Base-by-base conservation (phyloP, 2,329 filamentous ascomycete genomes). In the Zymoseptoria crescenta region DNA sequence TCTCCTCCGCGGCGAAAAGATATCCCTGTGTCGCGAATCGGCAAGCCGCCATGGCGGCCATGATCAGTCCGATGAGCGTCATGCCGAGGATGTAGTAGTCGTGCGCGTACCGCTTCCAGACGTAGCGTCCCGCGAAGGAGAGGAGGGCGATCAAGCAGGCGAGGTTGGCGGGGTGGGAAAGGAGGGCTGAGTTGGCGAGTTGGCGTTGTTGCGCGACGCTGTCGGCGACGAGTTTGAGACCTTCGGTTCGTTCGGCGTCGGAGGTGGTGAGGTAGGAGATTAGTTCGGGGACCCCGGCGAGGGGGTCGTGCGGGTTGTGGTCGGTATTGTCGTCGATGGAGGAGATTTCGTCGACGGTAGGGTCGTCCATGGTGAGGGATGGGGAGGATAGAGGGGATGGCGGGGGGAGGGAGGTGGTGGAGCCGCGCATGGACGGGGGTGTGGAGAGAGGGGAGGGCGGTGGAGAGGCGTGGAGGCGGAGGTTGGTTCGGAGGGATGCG, bases 131-230 rank as follows among this genome's bases (percentile, higher is more conserved):
- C 20, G 77, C 62, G 4, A 77, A 52, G 4, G 74, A 68, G 19
- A 79, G 66, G 30, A 77, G 59, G 0, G 69, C 69, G 4, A 75
- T 67, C n/a, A 78, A 63, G 1, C 71, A 13, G 1, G 71, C 65
- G 28, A 80, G 65, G 66, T 78, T 81, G 52, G 78, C 68, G 27
- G 81, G 78, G 74, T 90, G 84, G 67, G 82, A 83, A 62, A 89
- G 77, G 59, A 94, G 76, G 62, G 83, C 76, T 57, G 77, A 76
- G 49, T 85, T 83, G 20, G 88, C 84, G 8, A 81, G 75, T 70
- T 90, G 86, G 62, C 87, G 85, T 78, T 94, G 91, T 74, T 96
- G 87, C 41, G 89, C 88, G 54, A 95, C 83, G 59, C 87, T 90
- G 74, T 93, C 89, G 61, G 90, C 87, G 48, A 96, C 81, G 20